A percentile compares a stretch with the other conserved stretches of the same genome.
These are phyloP conservation scores for Candida hungchunana DNA, from an alignment of 805 yeast species.

Conservation along the genomic window DNA sequence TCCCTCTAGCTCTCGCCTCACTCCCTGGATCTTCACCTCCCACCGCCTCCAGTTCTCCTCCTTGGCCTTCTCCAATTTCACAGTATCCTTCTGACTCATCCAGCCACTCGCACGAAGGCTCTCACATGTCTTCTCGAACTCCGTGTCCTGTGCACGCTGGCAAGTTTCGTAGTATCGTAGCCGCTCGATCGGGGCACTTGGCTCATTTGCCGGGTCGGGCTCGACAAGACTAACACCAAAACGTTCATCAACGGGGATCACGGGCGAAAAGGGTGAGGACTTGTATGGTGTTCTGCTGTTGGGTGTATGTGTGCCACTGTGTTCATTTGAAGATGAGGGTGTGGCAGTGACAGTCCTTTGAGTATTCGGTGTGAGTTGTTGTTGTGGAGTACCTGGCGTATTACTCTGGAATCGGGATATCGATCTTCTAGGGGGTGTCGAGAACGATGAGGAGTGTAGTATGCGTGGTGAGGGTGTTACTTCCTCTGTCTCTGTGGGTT, in stretches of 20 bases:
- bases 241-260: slow-evolving; percentile 22
- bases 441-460: slow-evolving; percentile 1
- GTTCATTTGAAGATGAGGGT: not conserved
- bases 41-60: slow-evolving; percentile 22
- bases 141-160: slow-evolving; percentile 19
- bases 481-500: slow-evolving; percentile 2
- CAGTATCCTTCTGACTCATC: slow-evolving; percentile 21
- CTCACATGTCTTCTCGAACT: slow-evolving; percentile 18
- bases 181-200: slow-evolving; percentile 17
- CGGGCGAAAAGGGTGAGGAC: slow-evolving; percentile 20
- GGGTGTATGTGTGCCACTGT: not conserved
- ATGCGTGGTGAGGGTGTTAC: slow-evolving; percentile 1
- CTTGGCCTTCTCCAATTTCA: slow-evolving; percentile 17
- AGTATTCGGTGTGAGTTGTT: slow-evolving; percentile 2
- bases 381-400: slow-evolving; percentile 1
- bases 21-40: slow-evolving; percentile 19
- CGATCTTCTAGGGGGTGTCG: slow-evolving; percentile 9
- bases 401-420: slow-evolving; percentile 1
- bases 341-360: not conserved
- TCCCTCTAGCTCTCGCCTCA: slow-evolving; percentile 7
- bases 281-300: not conserved
- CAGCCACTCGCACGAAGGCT: slow-evolving; percentile 23
- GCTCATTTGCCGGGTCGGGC: slow-evolving; percentile 9
- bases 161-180: slow-evolving; percentile 18
- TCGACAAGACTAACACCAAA: slow-evolving; percentile 24